Evolutionary conservation across 106 monocot genomes (phyloP).

Genomic region (Cymbidium sinense): DNA sequence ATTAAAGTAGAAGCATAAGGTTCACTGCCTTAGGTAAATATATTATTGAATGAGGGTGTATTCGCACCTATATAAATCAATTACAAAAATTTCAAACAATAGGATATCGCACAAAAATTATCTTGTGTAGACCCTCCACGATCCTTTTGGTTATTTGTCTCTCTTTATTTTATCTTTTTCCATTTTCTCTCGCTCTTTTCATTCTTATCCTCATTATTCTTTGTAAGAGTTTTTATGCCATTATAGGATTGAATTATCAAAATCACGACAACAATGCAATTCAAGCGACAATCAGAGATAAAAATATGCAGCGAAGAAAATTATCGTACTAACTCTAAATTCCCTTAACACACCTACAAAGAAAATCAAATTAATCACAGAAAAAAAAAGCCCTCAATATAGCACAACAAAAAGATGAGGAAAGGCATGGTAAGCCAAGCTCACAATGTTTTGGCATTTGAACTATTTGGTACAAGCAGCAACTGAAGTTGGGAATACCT

Average conservation of each 20-base stretch:
- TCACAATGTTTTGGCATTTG: not conserved
- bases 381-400: not conserved
- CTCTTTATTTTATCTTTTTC: too few relatives aligned
- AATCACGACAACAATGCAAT: not conserved
- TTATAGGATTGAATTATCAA: not conserved
- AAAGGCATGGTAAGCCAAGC: not conserved
- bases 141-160: too few relatives aligned
- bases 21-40: not conserved
- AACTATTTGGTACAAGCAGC: not conserved
- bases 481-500: constrained; percentile 36
- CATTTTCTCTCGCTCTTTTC: too few relatives aligned
- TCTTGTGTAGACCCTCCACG: too few relatives aligned
- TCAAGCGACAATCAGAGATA: too few relatives aligned
- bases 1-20: not conserved
- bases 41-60: not conserved
- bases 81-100: not conserved
- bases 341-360: not conserved
- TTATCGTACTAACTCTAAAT: not conserved
- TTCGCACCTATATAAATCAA: not conserved
- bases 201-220: too few relatives aligned
- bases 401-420: not conserved
- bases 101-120: too few relatives aligned
- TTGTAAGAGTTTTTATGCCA: too few relatives aligned
- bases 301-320: not conserved
- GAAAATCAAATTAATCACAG: not conserved